A percentile compares a stretch with the other conserved stretches of the same genome.
Conservation (phyloP, 2,329 filamentous ascomycete species). For the Fusarium bactridioides region DNA sequence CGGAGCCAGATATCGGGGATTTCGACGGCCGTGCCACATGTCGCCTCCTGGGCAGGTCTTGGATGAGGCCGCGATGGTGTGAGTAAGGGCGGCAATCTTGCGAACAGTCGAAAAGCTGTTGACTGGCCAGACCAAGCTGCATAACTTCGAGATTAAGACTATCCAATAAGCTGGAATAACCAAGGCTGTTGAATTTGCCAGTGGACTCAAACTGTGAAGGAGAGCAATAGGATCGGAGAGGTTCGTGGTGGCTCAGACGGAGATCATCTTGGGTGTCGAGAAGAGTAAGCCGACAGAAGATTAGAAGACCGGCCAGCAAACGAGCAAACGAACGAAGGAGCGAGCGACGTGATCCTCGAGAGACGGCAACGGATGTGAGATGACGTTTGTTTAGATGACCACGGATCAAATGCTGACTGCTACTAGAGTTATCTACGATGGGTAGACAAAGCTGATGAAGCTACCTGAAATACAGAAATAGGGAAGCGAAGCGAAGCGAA, state of each 20-base stretch:
- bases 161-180: slow-evolving; percentile 7
- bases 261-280: slow-evolving; percentile 37
- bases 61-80: slow-evolving; percentile 20
- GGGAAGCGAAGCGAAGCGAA: slow-evolving; percentile 21
- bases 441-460: slow-evolving; percentile 13
- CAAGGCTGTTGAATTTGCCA: slow-evolving; percentile 7
- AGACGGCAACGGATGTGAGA: slow-evolving; percentile 1
- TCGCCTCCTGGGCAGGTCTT: slow-evolving; percentile 29
- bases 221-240: slow-evolving; percentile 16
- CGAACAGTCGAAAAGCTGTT: slow-evolving; percentile 32
- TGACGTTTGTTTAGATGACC: slow-evolving; percentile 14
- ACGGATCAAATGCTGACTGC: slow-evolving; percentile 12
- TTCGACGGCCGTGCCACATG: slow-evolving; percentile 33
- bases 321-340: slow-evolving; percentile 23
- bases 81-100: slow-evolving; percentile 23
- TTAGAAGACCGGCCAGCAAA: slow-evolving; percentile 21
- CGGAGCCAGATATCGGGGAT: slow-evolving; percentile 24
- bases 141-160: slow-evolving; percentile 31
- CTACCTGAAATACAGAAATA: slow-evolving; percentile 25
- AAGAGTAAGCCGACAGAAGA: slow-evolving; percentile 11
- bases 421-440: slow-evolving; percentile 14
- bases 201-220: slow-evolving; percentile 8
- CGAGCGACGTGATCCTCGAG: slow-evolving; percentile 32
- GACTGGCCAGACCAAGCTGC: slow-evolving; percentile 35
- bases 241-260: slow-evolving; percentile 30